phyloP scores from a whole-genome alignment of 352 stramenopile species.

The Pythium oligandrum region DNA sequence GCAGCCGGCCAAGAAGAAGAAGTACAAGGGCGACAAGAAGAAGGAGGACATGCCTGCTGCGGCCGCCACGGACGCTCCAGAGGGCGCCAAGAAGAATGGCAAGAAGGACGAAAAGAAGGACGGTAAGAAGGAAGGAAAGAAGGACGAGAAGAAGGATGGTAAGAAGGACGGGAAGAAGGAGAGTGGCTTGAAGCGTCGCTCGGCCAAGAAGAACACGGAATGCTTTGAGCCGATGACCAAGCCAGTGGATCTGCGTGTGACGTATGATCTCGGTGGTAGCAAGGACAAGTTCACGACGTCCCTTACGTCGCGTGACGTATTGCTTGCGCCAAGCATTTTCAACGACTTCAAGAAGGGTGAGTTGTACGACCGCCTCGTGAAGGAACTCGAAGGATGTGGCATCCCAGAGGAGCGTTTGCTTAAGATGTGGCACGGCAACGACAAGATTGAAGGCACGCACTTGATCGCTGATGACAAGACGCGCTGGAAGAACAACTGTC shows the following conservation, averaged over 20 bases:
- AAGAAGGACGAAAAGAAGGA: slow-evolving; percentile 15
- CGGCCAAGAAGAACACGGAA: slow-evolving; percentile 51
- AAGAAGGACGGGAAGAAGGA: background rate
- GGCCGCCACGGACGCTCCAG: slow-evolving; percentile 1
- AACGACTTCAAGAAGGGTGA: slow-evolving; percentile 69
- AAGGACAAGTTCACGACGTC: slow-evolving; percentile 53
- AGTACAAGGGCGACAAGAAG: slow-evolving; percentile 19
- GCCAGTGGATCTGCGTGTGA: slow-evolving; percentile 67
- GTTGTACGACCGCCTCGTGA: slow-evolving; percentile 61
- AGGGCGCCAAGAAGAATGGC: slow-evolving; percentile 29
- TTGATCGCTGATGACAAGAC: slow-evolving; percentile 90
- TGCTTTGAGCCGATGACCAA: slow-evolving; percentile 63
- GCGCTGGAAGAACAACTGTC: slow-evolving; percentile 65
- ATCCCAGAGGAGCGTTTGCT: slow-evolving; percentile 61
- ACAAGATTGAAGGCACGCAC: slow-evolving; percentile 91
- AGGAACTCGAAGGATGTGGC: slow-evolving; percentile 60
- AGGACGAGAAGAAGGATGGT: slow-evolving; percentile 1
- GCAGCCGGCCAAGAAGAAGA: slow-evolving; percentile 3
- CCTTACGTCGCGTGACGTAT: slow-evolving; percentile 54
- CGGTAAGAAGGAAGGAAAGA: slow-evolving; percentile 5
- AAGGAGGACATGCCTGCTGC: slow-evolving; percentile 6
- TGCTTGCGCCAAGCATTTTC: slow-evolving; percentile 71
- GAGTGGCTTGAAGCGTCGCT: background rate
- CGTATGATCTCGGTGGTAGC: slow-evolving; percentile 53
- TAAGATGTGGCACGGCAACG: slow-evolving; percentile 82